phyloP scores from a whole-genome alignment of 805 yeast species.

The Nakazawaea populi region DNA sequence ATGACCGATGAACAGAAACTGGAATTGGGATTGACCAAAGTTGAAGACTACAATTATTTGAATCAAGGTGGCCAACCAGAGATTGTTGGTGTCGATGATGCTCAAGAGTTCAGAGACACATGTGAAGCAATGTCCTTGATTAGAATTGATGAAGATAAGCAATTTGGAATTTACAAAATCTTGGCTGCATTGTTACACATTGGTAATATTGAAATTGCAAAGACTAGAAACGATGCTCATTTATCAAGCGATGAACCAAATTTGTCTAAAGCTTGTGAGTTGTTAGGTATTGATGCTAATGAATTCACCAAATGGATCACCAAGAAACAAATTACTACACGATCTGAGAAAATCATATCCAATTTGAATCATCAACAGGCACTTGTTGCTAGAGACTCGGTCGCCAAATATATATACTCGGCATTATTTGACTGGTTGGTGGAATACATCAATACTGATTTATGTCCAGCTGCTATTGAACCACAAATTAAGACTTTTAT shows the following conservation, averaged over 20 bases:
- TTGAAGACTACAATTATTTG: slow-evolving; percentile 71
- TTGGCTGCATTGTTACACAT: slow-evolving; percentile 87
- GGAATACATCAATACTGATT: slow-evolving; percentile 70
- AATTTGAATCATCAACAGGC: slow-evolving; percentile 82
- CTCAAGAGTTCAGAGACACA: slow-evolving; percentile 70
- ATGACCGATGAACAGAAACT: slow-evolving; percentile 48
- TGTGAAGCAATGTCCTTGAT: slow-evolving; percentile 71
- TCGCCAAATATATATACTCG: slow-evolving; percentile 88
- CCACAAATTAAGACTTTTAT: slow-evolving; percentile 64
- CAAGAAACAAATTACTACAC: slow-evolving; percentile 87
- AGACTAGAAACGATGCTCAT: slow-evolving; percentile 79
- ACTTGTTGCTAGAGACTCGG: slow-evolving; percentile 91
- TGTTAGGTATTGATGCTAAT: slow-evolving; percentile 72
- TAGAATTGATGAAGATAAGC: slow-evolving; percentile 59
- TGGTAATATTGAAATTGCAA: slow-evolving; percentile 85
- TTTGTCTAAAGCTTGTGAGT: slow-evolving; percentile 73
- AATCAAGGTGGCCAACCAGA: slow-evolving; percentile 78
- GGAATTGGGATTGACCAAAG: slow-evolving; percentile 52
- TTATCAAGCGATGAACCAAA: slow-evolving; percentile 84
- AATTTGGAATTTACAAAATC: slow-evolving; percentile 64
- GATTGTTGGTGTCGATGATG: slow-evolving; percentile 79
- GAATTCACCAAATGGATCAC: slow-evolving; percentile 85
- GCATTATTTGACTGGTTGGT: slow-evolving; percentile 96
- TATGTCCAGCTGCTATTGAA: slow-evolving; percentile 69
- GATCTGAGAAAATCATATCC: slow-evolving; percentile 86